Conservation (phyloP, 805 yeast genomes). For the Saturnispora serradocipensis region DNA sequence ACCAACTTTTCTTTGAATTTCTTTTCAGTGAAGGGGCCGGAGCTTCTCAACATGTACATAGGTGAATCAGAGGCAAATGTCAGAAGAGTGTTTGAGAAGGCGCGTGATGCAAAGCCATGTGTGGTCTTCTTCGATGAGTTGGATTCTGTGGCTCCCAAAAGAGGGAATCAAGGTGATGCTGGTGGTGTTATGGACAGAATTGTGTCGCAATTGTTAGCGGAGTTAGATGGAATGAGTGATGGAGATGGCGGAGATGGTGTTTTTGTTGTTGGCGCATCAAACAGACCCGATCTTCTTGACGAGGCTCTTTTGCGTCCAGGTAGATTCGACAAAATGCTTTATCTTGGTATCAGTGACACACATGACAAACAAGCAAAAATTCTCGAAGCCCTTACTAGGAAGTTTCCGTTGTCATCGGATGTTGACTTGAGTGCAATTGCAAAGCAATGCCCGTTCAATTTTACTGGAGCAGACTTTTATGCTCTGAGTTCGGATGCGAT, state of each 20-base stretch:
- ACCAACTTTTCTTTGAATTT: slow-evolving; percentile 90
- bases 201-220: slow-evolving; percentile 90
- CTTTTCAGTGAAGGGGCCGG: slow-evolving; percentile 96
- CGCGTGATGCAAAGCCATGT: slow-evolving; percentile 95
- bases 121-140: slow-evolving; percentile 95
- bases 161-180: slow-evolving; percentile 98
- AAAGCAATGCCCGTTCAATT: slow-evolving; percentile 71
- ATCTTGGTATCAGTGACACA: slow-evolving; percentile 87
- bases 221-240: slow-evolving; percentile 91
- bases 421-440: slow-evolving; percentile 58
- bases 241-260: slow-evolving; percentile 77
- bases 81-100: slow-evolving; percentile 84
- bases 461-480: slow-evolving; percentile 96
- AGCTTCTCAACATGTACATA: slow-evolving; percentile 90
- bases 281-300: slow-evolving; percentile 89
- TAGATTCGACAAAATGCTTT: slow-evolving; percentile 89
- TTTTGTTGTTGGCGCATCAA: slow-evolving; percentile 98
- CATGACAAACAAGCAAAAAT: slow-evolving; percentile 82
- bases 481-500: slow-evolving; percentile 93
- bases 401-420: slow-evolving; percentile 52
- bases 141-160: slow-evolving; percentile 96
- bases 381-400: slow-evolving; percentile 79
- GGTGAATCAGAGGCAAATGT: slow-evolving; percentile 99
- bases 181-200: slow-evolving; percentile 99
- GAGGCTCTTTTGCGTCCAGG: slow-evolving; percentile 93